These are phyloP conservation scores for Myxozyma neotropica DNA, from an alignment of 805 yeast genomes.

Conservation along the genomic window DNA sequence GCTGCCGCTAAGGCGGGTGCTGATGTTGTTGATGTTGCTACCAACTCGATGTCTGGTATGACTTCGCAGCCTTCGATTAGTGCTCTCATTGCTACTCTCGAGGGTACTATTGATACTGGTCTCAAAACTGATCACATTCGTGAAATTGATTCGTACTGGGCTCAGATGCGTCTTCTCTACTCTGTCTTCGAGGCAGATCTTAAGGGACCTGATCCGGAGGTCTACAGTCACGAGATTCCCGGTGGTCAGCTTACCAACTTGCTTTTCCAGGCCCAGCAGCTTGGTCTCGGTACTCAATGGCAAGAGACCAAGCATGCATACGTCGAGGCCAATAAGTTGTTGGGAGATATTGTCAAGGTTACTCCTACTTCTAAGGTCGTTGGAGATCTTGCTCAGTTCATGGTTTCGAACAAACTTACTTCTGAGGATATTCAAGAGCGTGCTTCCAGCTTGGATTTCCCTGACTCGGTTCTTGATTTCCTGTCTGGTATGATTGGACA, in stretches of 20 bases:
- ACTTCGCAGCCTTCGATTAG: conserved; percentile 97
- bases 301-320: conserved; percentile 92
- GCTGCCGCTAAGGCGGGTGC: conserved; percentile 96
- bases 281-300: conserved; percentile 98
- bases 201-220: conserved; percentile 99
- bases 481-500: conserved; percentile 99
- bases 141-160: conserved; percentile 94
- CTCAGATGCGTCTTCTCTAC: conserved; percentile 94
- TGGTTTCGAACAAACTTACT: conserved; percentile 92
- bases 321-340: conserved; percentile 81
- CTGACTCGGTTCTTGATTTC: conserved; percentile 96
- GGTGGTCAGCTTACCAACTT: conserved; percentile 99
- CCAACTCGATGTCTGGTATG: conserved; percentile 97
- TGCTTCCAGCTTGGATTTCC: conserved; percentile 94
- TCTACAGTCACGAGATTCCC: conserved; percentile 96
- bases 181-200: conserved; percentile 97
- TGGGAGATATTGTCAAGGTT: conserved; percentile 97
- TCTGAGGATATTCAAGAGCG: conserved; percentile 83
- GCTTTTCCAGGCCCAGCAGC: conserved; percentile 98
- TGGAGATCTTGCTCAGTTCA: conserved; percentile 99
- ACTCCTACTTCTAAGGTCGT: conserved; percentile 99
- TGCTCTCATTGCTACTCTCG: conserved; percentile 89
- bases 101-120: conserved; percentile 79
- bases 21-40: conserved; percentile 96
- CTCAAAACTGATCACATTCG: conserved; percentile 68